Conservation (phyloP, 768 basidiomycete species). For the Lepiota brunneoincarnata region DNA sequence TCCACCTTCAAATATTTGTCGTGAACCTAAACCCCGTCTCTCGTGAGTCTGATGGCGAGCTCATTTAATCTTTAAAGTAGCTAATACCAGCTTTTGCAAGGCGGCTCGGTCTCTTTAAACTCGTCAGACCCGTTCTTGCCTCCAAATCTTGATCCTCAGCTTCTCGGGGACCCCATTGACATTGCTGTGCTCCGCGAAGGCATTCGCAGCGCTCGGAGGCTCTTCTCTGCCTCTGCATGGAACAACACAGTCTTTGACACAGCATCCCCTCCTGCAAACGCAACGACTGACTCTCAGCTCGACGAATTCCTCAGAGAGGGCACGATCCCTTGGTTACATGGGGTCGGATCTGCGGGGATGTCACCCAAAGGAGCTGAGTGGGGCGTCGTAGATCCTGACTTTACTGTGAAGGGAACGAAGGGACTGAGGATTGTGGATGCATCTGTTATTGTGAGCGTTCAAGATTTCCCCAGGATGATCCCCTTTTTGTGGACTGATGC, state of each 20-base stretch:
- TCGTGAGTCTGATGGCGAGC: background rate
- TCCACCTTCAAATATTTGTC: background rate
- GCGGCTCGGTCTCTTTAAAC: conserved; percentile 24
- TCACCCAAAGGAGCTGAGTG: background rate
- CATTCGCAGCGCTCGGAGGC: conserved; percentile 15
- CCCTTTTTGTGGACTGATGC: too few relatives aligned
- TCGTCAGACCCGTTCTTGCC: conserved; percentile 38
- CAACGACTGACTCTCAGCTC: conserved; percentile 22
- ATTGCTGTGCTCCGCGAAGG: conserved; percentile 18
- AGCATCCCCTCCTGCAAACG: background rate
- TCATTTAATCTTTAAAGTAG: background rate
- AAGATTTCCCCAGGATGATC: too few relatives aligned
- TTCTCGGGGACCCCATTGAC: conserved; percentile 22
- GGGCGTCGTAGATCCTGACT: conserved; percentile 3
- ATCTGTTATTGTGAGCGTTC: background rate
- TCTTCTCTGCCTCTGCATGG: conserved; percentile 20
- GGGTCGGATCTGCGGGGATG: conserved; percentile 5
- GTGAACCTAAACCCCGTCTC: background rate
- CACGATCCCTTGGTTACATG: background rate
- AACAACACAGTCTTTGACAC: conserved; percentile 12
- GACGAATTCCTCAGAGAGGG: conserved; percentile 8
- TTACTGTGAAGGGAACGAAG: conserved; percentile 6
- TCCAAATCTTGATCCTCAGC: conserved; percentile 39
- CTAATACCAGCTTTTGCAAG: background rate
- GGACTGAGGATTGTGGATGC: conserved; percentile 8